Base-by-base conservation (phyloP, 805 yeast genomes). In the Saturnispora kantuleensis region DNA sequence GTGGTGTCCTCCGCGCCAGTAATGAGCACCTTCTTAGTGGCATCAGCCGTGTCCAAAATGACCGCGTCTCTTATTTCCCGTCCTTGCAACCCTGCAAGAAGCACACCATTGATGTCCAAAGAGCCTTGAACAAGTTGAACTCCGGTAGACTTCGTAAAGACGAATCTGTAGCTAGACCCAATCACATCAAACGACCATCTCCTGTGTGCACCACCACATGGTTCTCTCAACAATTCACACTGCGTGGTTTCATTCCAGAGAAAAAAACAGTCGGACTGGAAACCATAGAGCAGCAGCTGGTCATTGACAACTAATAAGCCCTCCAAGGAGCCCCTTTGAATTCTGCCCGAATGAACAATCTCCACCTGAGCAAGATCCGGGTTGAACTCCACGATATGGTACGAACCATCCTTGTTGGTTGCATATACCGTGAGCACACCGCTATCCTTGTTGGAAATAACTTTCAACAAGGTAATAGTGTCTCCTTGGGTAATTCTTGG, bases 181-280 rank as follows among this genome's bases (percentile, higher is more conserved):
- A 50, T 54, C 4, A 54, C 50, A 17, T 47, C 48, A 5, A 84
- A 64, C 31, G 72, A 70, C 96, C 97, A 93, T 47, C 77, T 74
- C 48, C 97, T 71, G 58, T 89, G 96, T 3, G 93, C 76, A 2
- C 97, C 97, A 26, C 97, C 97, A 61, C 97, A 93, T 11, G 71
- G 62, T 49, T 79, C 86, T 46, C 79, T 74, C 39, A 75, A 67
- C 2, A 86, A 58, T 58, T 88, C 96, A 42, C 71, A 68, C 52
- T 84, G 88, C 36, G 71, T 67, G 1, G 88, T 76, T 55, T 86
- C 95, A 59, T 89, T 86, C 80, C 87, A 87, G 17, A 86, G 61
- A 54, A 81, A 83, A 56, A 90, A 88, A 41, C 72, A 65, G 41
- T 81, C 81, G 2, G 93, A 85, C 52, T 79, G 77, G 69, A 93